A percentile compares a stretch with the other conserved stretches of the same genome.
Evolutionary conservation across 345 rosid genomes (phyloP).

Genomic region (Eucalyptus virginea): DNA sequence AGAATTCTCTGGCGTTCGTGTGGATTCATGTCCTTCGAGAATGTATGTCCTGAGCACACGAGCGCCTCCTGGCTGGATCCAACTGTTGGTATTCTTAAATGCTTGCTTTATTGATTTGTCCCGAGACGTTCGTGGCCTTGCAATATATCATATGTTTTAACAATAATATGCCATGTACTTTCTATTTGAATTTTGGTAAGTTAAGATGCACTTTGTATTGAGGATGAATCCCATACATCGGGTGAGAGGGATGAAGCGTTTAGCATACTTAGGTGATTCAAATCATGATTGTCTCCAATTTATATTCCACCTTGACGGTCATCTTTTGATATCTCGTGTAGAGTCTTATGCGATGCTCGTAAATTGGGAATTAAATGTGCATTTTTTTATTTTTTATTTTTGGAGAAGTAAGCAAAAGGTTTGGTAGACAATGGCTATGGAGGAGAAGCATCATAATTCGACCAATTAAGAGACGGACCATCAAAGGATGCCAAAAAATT

Average conservation of each 20-base stretch:
- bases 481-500: too few species aligned
- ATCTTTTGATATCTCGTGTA: too few species aligned
- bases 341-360: too few species aligned
- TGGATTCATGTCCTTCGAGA: background rate
- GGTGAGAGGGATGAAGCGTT: background rate
- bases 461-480: too few species aligned
- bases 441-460: too few species aligned
- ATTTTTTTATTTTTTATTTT: too few species aligned
- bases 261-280: background rate
- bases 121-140: background rate
- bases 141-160: background rate
- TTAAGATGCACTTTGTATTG: background rate
- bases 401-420: too few species aligned
- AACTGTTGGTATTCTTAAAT: background rate
- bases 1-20: background rate
- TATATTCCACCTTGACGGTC: too few species aligned
- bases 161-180: background rate
- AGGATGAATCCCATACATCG: background rate
- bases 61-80: background rate
- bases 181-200: background rate
- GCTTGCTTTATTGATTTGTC: background rate
- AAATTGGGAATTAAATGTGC: too few species aligned
- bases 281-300: background rate
- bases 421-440: too few species aligned
- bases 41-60: background rate